Base-by-base conservation (phyloP, 75 land plant genomes). In the Selaginella moellendorffii region DNA sequence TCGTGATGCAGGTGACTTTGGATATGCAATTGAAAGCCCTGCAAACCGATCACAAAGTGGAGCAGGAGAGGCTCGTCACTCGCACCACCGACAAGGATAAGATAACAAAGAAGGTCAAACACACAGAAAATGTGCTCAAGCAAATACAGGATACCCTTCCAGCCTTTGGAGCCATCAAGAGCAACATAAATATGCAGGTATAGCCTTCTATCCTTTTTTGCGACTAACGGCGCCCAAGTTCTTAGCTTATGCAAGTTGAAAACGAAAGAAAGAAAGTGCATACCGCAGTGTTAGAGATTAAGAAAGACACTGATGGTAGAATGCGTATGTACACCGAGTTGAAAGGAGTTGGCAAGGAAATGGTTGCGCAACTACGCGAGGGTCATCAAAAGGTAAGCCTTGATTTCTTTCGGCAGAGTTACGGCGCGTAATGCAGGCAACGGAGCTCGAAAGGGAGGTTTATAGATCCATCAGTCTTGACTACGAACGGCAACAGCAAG, bases 21-120 rank as follows among this genome's bases (percentile, higher is more conserved):
- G 77, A 74, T 28, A 74, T 74, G 77, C 72, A 69, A 65, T 30
- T 74, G 31, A 74, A 64, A 64, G 42, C 67, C 2, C 29, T 31
- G 65, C 29, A 53, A 24, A 23, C 46, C 2, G 77, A 74, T 20
- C 54, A 63, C 1, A 74, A 74, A 64, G 65, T 61, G 30, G 72
- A 69, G 53, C 52, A 56, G 14, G 77, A 74, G 14, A 54, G 26
- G 18, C 31, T 64, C 12, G 63, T 46, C 18, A 72, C 61, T 2
- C 63, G 66, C 28, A 1, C 30, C 12, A 69, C 63, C 24, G 77
- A 74, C 24, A 74, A 65, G 53, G 77, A 74, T 14, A 72, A 65
- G 21, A 29, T 31, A 1, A 28, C 54, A n/a, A 28, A 63, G 9
- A 30, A 29, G 51, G 23, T 64, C 27, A 69, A 59, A 30, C 53